Conservation (phyloP, 106 monocot genomes). For the Dendrobium huoshanense region DNA sequence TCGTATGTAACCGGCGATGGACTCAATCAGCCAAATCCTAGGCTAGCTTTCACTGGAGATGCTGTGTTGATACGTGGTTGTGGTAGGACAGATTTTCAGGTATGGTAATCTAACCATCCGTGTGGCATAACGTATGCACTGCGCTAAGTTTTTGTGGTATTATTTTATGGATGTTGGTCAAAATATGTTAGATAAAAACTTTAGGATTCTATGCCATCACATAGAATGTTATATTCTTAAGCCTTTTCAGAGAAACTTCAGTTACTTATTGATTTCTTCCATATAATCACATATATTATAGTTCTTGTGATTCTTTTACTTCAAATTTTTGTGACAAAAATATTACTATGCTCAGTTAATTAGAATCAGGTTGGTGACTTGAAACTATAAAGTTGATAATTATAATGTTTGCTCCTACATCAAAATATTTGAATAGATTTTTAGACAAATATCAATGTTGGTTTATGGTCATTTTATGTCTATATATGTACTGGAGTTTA, state of each 20-base stretch:
- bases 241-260: neutral
- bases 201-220: neutral
- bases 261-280: neutral
- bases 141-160: neutral
- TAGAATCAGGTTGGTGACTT: neutral
- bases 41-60: conserved; percentile 96
- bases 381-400: neutral
- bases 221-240: neutral
- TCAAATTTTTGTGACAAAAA: neutral
- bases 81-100: conserved; percentile 99
- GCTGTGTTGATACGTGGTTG: conserved; percentile 85
- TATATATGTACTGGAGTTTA: neutral
- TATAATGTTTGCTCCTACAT: neutral
- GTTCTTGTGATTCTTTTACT: neutral
- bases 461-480: neutral
- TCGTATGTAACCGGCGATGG: conserved; percentile 84
- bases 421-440: neutral
- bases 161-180: neutral
- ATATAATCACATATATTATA: neutral
- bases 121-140: too few species aligned
- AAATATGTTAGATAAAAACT: neutral
- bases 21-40: conserved; percentile 65
- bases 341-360: neutral
- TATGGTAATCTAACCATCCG: conserved; percentile 3
- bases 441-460: neutral